These are phyloP conservation scores for Alliaria petiolata DNA, from an alignment of 345 rosid species.

Conservation along the genomic window DNA sequence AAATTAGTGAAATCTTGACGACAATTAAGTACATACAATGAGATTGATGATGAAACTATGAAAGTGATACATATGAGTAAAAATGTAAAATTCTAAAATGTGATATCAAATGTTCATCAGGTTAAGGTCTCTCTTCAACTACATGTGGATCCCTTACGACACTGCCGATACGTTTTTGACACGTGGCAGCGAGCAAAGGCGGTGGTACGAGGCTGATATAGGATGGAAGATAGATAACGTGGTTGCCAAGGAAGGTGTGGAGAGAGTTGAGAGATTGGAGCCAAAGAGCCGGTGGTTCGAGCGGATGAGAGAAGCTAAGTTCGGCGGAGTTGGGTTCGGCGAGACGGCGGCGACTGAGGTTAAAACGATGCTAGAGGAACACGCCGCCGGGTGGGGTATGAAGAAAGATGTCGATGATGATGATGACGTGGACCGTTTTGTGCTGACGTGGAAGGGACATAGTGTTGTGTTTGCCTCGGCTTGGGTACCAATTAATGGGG, in stretches of 20 bases:
- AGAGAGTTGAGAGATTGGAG: conserved; percentile 77
- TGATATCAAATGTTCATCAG: conserved; percentile 18
- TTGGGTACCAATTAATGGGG: conserved; percentile 47
- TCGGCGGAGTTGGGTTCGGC: conserved; percentile 45
- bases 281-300: conserved; percentile 67
- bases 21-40: too few species aligned
- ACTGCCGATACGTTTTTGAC: conserved; percentile 70
- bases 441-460: conserved; percentile 95
- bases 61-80: not conserved
- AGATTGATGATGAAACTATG: too few species aligned
- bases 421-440: conserved; percentile 35
- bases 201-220: conserved; percentile 75
- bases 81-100: not conserved
- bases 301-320: conserved; percentile 62
- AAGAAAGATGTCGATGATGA: conserved; percentile 70
- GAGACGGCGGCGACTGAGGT: conserved; percentile 61
- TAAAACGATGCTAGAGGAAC: conserved; percentile 78
- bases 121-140: conserved; percentile 64
- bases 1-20: not conserved
- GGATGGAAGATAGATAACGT: conserved; percentile 91
- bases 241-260: conserved; percentile 63
- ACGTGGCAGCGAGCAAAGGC: conserved; percentile 64
- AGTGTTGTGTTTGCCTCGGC: conserved; percentile 87
- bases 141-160: conserved; percentile 93
- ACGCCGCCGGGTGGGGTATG: conserved; percentile 91